Evolutionary conservation across 352 stramenopile genomes (phyloP).

Genomic region (Pythium apleroticum): DNA sequence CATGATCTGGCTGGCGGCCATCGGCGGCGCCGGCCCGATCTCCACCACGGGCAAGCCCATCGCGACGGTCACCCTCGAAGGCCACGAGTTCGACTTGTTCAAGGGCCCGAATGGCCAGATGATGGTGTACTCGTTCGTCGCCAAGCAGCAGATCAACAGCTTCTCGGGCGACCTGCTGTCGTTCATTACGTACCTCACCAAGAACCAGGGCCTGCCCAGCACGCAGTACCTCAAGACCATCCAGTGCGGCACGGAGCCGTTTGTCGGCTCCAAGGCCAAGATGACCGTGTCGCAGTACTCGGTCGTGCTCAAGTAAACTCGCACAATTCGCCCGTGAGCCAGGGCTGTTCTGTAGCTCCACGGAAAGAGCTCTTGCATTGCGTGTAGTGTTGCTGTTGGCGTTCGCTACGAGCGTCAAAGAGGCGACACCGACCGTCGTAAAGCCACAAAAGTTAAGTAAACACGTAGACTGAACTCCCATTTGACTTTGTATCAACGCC

Average conservation of each 20-base stretch:
- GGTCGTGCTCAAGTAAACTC: neutral
- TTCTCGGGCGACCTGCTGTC: constrained; percentile 28
- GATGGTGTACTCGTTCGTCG: constrained; percentile 41
- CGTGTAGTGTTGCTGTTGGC: no score
- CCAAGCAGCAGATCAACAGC: constrained; percentile 21
- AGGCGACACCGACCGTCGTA: no score
- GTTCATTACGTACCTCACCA: constrained; percentile 33
- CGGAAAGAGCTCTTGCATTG: no score
- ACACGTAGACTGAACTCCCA: no score
- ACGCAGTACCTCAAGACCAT: constrained; percentile 32
- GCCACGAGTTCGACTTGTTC: constrained; percentile 35
- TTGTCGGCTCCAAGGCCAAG: constrained; percentile 27
- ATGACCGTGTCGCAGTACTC: neutral
- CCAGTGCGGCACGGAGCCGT: constrained; percentile 36
- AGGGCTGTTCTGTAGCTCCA: no score
- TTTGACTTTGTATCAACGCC: no score
- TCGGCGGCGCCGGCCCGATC: constrained; percentile 33
- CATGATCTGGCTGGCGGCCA: constrained; percentile 42
- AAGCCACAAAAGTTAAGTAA: no score
- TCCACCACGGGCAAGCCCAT: constrained; percentile 29
- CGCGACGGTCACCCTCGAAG: constrained; percentile 26
- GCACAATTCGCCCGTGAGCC: no score
- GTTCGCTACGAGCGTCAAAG: no score
- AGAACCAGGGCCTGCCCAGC: constrained; percentile 27
- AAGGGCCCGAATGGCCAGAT: constrained; percentile 35